Percentiles rank a stretch among this genome's conserved stretches.
Conservation (phyloP, 192 early-diverging fungal genomes). For the Coemansia sp. region DNA sequence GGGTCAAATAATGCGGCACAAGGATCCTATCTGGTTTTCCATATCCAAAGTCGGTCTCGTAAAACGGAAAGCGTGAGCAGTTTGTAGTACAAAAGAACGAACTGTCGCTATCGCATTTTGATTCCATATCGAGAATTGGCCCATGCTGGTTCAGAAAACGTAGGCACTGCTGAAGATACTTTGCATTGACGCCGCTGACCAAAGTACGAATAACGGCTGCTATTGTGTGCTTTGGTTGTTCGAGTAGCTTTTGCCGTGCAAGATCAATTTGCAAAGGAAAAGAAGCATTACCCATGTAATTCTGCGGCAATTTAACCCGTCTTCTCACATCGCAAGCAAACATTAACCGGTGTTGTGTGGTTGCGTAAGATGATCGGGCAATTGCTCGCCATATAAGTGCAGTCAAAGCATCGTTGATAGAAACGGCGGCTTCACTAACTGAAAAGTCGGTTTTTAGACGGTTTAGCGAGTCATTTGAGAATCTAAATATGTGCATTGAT, state of each 20-base stretch:
- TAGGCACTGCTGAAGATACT: constrained; percentile 13
- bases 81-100: constrained; percentile 24
- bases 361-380: not conserved
- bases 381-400: constrained; percentile 13
- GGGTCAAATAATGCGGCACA: constrained; percentile 16
- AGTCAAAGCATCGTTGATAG: constrained; percentile 18
- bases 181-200: constrained; percentile 2
- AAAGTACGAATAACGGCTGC: not conserved
- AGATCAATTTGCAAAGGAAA: constrained; percentile 13
- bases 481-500: constrained; percentile 15
- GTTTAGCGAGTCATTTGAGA: not conserved
- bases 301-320: constrained; percentile 2
- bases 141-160: constrained; percentile 2
- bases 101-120: not conserved
- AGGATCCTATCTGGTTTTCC: constrained; percentile 13
- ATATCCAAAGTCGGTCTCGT: constrained; percentile 18
- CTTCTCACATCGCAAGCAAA: constrained; percentile 20
- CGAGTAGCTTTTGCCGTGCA: constrained; percentile 1
- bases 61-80: constrained; percentile 18
- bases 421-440: not conserved
- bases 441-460: constrained; percentile 8
- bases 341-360: not conserved
- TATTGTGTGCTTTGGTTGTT: not conserved
- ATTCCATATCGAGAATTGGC: constrained; percentile 7
- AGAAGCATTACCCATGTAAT: constrained; percentile 22